Base-by-base conservation (phyloP, 306 rosid genomes). In the Elaeagnus macrophylla region DNA sequence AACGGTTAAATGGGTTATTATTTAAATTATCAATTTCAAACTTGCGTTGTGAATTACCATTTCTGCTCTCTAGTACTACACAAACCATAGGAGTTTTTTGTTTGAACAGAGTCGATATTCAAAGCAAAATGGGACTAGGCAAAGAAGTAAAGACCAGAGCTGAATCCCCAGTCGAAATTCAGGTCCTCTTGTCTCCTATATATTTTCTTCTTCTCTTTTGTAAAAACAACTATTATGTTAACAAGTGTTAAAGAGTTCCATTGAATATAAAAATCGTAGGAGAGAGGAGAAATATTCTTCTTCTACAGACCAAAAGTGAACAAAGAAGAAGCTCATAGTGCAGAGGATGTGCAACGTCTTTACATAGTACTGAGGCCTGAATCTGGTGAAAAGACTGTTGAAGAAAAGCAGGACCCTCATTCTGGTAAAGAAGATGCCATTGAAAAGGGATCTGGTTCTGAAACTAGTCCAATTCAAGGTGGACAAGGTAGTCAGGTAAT, bases 261-360 rank as follows among this genome's bases (percentile, higher is more conserved):
- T n/a, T 43, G 6, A 32, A n/a, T 3, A 3, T 51, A 48, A 46
- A 8, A 37, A 10, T 15, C 56, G 69, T 56, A 77, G 84, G 84
- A 77, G 72, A 72, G 80, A 25, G 82, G 86, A 14, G 84, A 77
- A 20, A 80, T 83, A 60, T 83, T 54, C 67, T 83, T 83, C 80
- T 83, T 83, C 63, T 80, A 75, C 51, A 49, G 82, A 46, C 80
- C 80, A 9, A 80, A 77, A 56, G 80, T 80, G 25, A 57, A 53
- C 48, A 74, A 56, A 61, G 79, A 83, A 72, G 83, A 79, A 49
- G 86, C 75, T 40, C 83, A 75, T 9, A 52, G 72, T 43, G 51
- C 58, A 12, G 82, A 80, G 5, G 84, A 77, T 47, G 82, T 83
- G 15, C 91, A 83, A 7, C 81, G 80, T 35, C 65, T 83, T 20